A percentile compares a stretch with the other conserved stretches of the same genome.
These are phyloP conservation scores for Dactylellina haptotyla DNA, from an alignment of 2,329 filamentous ascomycete genomes.

Conservation along the genomic window DNA sequence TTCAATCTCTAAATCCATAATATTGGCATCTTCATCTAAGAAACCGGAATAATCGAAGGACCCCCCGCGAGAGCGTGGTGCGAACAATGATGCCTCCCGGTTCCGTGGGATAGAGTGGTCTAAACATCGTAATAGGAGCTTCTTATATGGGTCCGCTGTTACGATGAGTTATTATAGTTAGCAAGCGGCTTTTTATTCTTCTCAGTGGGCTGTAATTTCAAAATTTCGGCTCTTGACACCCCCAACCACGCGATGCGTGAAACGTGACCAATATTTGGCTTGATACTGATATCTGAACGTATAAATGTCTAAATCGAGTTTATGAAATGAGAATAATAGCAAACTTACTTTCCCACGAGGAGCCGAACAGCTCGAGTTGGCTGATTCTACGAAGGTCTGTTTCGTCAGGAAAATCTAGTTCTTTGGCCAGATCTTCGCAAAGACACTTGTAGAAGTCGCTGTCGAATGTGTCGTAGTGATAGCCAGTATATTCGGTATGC, in stretches of 20 bases:
- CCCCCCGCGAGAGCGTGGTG: conserved; percentile 35
- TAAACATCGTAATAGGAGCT: conserved; percentile 47
- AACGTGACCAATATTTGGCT: not conserved
- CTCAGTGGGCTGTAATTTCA: not conserved
- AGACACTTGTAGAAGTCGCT: conserved; percentile 53
- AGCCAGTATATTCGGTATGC: conserved; percentile 5
- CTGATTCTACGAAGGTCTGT: conserved; percentile 52
- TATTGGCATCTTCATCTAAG: not conserved
- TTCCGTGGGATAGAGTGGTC: conserved; percentile 46
- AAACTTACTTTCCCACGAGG: conserved; percentile 54
- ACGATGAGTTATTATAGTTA: conserved; percentile 2
- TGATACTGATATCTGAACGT: not conserved
- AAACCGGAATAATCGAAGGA: conserved; percentile 38
- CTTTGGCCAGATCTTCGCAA: conserved; percentile 51
- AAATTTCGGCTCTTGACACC: not conserved
- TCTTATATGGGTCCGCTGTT: conserved; percentile 53
- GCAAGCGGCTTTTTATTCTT: not conserved
- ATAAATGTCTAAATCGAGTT: not conserved
- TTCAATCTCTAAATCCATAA: conserved; percentile 26
- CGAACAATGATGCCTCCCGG: conserved; percentile 23
- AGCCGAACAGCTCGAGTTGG: conserved; percentile 50
- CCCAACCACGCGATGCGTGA: not conserved
- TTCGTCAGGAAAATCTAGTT: conserved; percentile 49
- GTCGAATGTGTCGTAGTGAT: conserved; percentile 40
- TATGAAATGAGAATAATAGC: not conserved